Percentiles rank a stretch among this genome's conserved stretches.
These are phyloP conservation scores for Moniliella sp. DNA, from an alignment of 1,284 basidiomycete species.

Conservation along the genomic window DNA sequence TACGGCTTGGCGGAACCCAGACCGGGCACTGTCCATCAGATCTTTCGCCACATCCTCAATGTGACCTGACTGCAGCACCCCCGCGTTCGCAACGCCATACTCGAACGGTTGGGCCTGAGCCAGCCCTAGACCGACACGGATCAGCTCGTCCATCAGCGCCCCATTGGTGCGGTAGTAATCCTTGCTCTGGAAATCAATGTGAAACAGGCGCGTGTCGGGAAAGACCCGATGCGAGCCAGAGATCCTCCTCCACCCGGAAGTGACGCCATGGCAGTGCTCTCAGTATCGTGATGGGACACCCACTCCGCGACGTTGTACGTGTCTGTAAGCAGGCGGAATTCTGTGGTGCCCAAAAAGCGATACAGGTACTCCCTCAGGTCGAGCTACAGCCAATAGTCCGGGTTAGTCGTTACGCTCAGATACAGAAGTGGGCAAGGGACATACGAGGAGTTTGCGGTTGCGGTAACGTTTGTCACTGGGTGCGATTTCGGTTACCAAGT, in stretches of 20 bases:
- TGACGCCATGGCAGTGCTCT: too few relatives aligned
- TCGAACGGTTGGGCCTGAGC: constrained; percentile 12
- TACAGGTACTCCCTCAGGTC: constrained; percentile 16
- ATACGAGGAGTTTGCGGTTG: too few relatives aligned
- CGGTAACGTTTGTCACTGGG: too few relatives aligned
- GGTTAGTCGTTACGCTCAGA: too few relatives aligned
- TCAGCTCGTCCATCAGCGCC: constrained; percentile 12
- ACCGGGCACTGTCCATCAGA: constrained; percentile 14
- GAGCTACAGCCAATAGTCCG: too few relatives aligned
- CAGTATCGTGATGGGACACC: constrained; percentile 10
- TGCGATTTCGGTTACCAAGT: too few relatives aligned
- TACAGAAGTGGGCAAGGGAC: too few relatives aligned
- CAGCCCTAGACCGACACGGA: constrained; percentile 8
- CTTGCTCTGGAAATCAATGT: constrained; percentile 10
- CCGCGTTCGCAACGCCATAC: constrained; percentile 11
- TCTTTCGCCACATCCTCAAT: constrained; percentile 17
- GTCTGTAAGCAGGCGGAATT: constrained; percentile 12
- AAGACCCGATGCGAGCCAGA: too few relatives aligned
- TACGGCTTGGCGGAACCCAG: constrained; percentile 14
- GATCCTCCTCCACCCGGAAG: too few relatives aligned
- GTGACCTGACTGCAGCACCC: constrained; percentile 11
- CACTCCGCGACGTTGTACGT: constrained; percentile 15
- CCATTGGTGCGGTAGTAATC: constrained; percentile 15
- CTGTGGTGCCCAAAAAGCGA: constrained; percentile 13
- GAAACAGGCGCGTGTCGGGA: constrained; percentile 9